Evolutionary conservation across 306 rosid genomes (phyloP), one percentile per base, ranked within the genome.

Genomic region (Trichosanthes truncata): DNA sequence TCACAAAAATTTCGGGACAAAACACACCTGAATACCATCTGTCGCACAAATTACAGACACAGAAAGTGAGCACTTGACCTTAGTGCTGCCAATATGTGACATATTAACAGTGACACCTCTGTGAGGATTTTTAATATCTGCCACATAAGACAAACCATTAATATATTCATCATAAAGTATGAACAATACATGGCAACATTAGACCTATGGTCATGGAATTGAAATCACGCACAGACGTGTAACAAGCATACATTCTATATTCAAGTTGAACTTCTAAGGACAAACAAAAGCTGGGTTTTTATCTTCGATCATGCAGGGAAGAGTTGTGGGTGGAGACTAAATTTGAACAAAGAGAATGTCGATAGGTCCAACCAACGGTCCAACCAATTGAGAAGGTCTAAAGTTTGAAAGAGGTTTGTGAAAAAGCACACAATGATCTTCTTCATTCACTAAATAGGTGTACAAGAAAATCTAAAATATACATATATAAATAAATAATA

Each of bases 111-210:
- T 75, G 71, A 92, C 91, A 85, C 98, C 98, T 17, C 23, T 36
- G 23, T 84, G 89, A 46, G 97, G 98, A 83, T 86, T 91, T 79
- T 84, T 86, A 84, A 87, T 84, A 87, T 95, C 96, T 95, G 91
- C 81, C 88, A 87, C 67, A 73, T 74, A 84, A 67, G 85, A 62
- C 40, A 80, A 82, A 41, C 77, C 74, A 81, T 48, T 45, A 79
- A 79, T 65, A 38, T 46, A 76, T 35, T 35, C 62, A 53, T 69
- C 78, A 74, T 83, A 25, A 14, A 73, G 14, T 38, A 55, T 21
- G 56, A 78, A 74, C 77, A 63, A 1, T 11, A 41, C 76, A 69
- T 52, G 65, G 63, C 48, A 10, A 53, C 31, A 18, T 52, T 20
- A 17, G 23, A 52, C 79, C 6, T 75, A n/a, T n/a, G n/a, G 63